A percentile compares a stretch with the other conserved stretches of the same genome.
Evolutionary conservation across 2,329 filamentous ascomycete species (phyloP).

Genomic region (Dactylellina parvicollis): DNA sequence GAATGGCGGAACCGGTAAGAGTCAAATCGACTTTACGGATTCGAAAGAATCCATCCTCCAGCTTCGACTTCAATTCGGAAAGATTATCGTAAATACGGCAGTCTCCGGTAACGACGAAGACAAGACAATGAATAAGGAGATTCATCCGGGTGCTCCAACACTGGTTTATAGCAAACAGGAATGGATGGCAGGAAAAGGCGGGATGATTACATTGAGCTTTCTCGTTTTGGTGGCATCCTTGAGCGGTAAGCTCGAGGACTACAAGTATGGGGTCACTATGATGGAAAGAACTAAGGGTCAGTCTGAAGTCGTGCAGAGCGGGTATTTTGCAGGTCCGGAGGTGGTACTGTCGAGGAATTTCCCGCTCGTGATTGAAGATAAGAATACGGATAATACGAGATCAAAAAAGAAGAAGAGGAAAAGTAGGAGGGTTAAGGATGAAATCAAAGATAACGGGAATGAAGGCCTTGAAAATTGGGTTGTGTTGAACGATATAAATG

Average conservation of each 20-base stretch:
- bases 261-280: background rate
- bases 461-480: too few species aligned
- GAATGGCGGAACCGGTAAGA: background rate
- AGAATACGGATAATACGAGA: background rate
- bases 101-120: background rate
- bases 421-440: background rate
- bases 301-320: background rate
- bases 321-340: background rate
- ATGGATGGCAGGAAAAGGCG: background rate
- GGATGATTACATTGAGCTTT: background rate
- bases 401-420: background rate
- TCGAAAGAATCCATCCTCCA: background rate
- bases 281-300: background rate
- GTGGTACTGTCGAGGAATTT: background rate
- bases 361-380: background rate
- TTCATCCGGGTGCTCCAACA: background rate
- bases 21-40: background rate
- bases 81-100: background rate
- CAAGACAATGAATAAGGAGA: background rate
- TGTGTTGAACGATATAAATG: too few species aligned
- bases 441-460: too few species aligned
- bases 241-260: background rate
- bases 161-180: background rate
- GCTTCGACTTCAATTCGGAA: background rate
- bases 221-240: background rate